phyloP scores from a whole-genome alignment of 2,329 filamentous ascomycete species.

The Alternaria burnsii region DNA sequence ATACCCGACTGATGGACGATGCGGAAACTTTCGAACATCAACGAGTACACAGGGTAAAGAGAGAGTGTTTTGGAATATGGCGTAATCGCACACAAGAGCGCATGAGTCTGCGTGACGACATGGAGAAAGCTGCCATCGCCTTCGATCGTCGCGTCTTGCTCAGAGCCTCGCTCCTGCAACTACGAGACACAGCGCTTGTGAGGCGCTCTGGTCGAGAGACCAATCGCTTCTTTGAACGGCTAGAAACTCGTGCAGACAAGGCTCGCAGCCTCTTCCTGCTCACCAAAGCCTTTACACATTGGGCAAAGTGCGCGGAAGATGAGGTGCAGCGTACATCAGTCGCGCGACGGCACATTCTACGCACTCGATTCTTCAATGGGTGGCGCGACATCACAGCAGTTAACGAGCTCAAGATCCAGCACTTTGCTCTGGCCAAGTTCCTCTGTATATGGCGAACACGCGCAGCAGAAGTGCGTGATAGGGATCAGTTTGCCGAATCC shows the following conservation, averaged over 20 bases:
- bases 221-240: constrained; percentile 62
- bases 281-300: constrained; percentile 72
- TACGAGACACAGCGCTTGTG: constrained; percentile 31
- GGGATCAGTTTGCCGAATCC: constrained; percentile 43
- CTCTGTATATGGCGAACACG: constrained; percentile 62
- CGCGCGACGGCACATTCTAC: constrained; percentile 75
- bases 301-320: constrained; percentile 71
- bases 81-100: constrained; percentile 50
- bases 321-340: constrained; percentile 72
- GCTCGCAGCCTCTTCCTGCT: constrained; percentile 72
- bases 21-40: constrained; percentile 54
- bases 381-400: constrained; percentile 72
- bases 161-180: constrained; percentile 60
- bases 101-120: constrained; percentile 26
- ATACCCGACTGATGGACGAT: constrained; percentile 61
- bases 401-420: constrained; percentile 63
- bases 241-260: constrained; percentile 68
- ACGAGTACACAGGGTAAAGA: constrained; percentile 37
- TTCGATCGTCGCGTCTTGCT: constrained; percentile 62
- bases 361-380: constrained; percentile 72
- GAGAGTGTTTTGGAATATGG: constrained; percentile 56
- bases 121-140: constrained; percentile 50
- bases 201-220: constrained; percentile 57
- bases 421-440: constrained; percentile 64
- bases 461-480: constrained; percentile 46